These are phyloP conservation scores for Lecanicillium sp. DNA, from an alignment of 2,329 filamentous ascomycete species.

Conservation along the genomic window DNA sequence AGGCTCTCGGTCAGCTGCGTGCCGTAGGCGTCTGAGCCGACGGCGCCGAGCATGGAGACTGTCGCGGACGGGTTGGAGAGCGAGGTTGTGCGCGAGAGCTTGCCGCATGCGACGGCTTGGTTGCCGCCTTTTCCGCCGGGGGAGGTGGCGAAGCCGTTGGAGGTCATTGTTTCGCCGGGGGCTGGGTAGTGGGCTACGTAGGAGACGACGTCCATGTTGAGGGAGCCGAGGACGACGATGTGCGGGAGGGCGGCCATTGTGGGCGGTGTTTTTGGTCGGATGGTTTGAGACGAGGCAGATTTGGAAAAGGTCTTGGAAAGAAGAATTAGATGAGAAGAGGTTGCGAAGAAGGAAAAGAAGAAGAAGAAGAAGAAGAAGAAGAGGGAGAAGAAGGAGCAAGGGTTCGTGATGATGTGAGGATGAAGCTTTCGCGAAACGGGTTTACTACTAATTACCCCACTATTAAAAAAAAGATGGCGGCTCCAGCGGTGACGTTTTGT, in stretches of 20 bases:
- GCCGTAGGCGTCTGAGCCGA: slow-evolving; percentile 62
- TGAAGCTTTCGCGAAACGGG: too few relatives aligned
- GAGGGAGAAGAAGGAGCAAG: too few relatives aligned
- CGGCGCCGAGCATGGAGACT: slow-evolving; percentile 66
- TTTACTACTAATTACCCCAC: too few relatives aligned
- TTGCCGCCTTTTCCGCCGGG: slow-evolving; percentile 93
- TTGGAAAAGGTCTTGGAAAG: background rate
- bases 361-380: background rate
- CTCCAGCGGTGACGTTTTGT: too few relatives aligned
- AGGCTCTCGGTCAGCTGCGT: slow-evolving; percentile 50
- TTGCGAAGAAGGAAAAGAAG: background rate
- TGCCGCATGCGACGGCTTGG: slow-evolving; percentile 82
- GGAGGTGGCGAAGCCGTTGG: slow-evolving; percentile 68
- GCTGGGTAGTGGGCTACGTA: slow-evolving; percentile 75
- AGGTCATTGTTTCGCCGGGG: slow-evolving; percentile 80
- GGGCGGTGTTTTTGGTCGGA: slow-evolving; percentile 1
- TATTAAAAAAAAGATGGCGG: too few relatives aligned
- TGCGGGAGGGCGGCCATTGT: slow-evolving; percentile 25
- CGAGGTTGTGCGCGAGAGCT: slow-evolving; percentile 55
- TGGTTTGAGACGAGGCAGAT: background rate
- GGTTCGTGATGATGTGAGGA: too few relatives aligned
- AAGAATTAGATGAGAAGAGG: slow-evolving; percentile 8
- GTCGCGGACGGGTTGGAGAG: slow-evolving; percentile 25
- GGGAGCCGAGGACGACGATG: slow-evolving; percentile 82
- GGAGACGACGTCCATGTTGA: slow-evolving; percentile 91